Conservation (phyloP, 305 asterid species). For the Fraxinus platypoda region DNA sequence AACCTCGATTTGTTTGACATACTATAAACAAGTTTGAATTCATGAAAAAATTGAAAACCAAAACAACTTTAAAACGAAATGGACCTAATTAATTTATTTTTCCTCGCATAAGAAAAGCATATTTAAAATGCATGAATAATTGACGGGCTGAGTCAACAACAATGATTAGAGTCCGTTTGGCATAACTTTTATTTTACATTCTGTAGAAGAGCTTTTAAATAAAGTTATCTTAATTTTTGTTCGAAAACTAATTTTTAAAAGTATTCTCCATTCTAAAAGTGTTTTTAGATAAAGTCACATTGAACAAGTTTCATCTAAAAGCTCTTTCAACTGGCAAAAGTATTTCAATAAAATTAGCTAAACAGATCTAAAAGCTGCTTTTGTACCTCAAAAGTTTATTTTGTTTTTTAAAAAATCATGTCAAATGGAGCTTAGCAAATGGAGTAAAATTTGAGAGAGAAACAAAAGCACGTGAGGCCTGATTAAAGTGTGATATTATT, state of each 20-base stretch:
- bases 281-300: too few species aligned
- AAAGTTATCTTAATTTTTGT: too few species aligned
- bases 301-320: too few species aligned
- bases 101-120: neutral
- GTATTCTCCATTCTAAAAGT: too few species aligned
- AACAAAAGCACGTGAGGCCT: slow-evolving; percentile 20
- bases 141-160: neutral
- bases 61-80: neutral
- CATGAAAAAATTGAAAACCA: neutral
- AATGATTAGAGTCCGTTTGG: neutral
- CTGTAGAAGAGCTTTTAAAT: too few species aligned
- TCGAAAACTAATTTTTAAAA: too few species aligned
- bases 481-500: neutral
- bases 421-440: neutral
- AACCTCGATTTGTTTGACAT: neutral
- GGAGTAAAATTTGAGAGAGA: neutral
- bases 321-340: too few species aligned
- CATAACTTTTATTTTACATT: too few species aligned
- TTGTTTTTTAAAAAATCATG: too few species aligned
- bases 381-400: too few species aligned
- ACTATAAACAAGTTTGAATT: neutral
- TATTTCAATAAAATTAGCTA: too few species aligned
- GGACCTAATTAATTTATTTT: neutral
- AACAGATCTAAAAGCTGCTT: too few species aligned
- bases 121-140: neutral